Percentiles rank a stretch among this genome's conserved stretches.
These are phyloP conservation scores for Lactarius tabidus DNA, from an alignment of 768 basidiomycete species.

Conservation along the genomic window DNA sequence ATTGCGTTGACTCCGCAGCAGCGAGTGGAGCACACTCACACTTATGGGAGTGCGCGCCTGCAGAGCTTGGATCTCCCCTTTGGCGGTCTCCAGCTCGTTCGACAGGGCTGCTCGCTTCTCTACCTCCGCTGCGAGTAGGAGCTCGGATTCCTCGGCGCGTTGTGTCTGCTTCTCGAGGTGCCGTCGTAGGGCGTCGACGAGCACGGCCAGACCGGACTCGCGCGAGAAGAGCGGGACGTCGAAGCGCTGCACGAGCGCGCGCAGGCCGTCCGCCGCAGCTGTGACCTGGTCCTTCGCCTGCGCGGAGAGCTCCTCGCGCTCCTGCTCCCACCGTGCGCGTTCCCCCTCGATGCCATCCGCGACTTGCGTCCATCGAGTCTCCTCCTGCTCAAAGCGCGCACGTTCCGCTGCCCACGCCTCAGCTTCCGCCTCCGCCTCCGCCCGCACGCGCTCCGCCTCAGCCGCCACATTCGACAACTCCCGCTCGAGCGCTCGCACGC, in stretches of 20 bases:
- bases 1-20: conserved; percentile 8
- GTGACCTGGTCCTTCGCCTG: conserved; percentile 51
- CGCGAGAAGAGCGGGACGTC: conserved; percentile 47
- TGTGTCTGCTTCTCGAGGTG: conserved; percentile 36
- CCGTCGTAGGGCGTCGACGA: conserved; percentile 30
- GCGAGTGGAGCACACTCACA: conserved; percentile 30
- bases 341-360: conserved; percentile 50
- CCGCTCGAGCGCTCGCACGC: conserved; percentile 14
- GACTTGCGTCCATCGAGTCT: conserved; percentile 41
- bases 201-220: conserved; percentile 28
- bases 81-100: conserved; percentile 30
- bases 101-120: conserved; percentile 23
- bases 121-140: conserved; percentile 34
- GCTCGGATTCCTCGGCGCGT: conserved; percentile 38
- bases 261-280: conserved; percentile 45
- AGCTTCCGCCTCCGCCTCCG: conserved; percentile 5
- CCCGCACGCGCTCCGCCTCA: conserved; percentile 2
- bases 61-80: conserved; percentile 27
- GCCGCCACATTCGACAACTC: background rate
- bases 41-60: conserved; percentile 28
- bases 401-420: conserved; percentile 29
- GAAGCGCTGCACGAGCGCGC: conserved; percentile 51
- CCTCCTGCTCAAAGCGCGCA: conserved; percentile 41
- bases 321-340: conserved; percentile 45
- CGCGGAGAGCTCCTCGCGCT: conserved; percentile 44